phyloP scores from a whole-genome alignment of 768 basidiomycete species.

The Phaeolepiota aurea region DNA sequence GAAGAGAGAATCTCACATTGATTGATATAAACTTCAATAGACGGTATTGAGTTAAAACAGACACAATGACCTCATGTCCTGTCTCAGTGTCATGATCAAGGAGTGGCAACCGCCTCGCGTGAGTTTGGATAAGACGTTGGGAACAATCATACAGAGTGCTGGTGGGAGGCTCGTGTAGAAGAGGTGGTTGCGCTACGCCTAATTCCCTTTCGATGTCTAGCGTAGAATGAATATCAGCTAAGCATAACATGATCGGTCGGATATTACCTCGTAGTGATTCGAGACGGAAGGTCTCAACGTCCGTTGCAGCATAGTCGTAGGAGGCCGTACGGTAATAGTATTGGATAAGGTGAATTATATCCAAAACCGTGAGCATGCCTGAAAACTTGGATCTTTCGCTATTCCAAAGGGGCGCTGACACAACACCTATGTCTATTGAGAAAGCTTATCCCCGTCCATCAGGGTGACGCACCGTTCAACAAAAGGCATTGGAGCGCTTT shows the following conservation, averaged over 20 bases:
- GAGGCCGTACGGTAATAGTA: slow-evolving; percentile 91
- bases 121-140: slow-evolving; percentile 85
- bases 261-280: slow-evolving; percentile 78
- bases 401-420: slow-evolving; percentile 97
- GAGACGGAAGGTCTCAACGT: slow-evolving; percentile 89
- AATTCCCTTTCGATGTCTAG: slow-evolving; percentile 85
- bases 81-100: slow-evolving; percentile 92
- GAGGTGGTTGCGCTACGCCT: slow-evolving; percentile 86
- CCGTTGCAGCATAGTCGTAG: slow-evolving; percentile 77
- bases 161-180: slow-evolving; percentile 81
- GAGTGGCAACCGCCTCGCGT: slow-evolving; percentile 88
- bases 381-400: slow-evolving; percentile 89
- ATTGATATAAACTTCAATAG: slow-evolving; percentile 98
- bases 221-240: slow-evolving; percentile 2
- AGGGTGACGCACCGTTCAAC: slow-evolving; percentile 51
- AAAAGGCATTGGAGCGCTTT: slow-evolving; percentile 86
- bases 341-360: slow-evolving; percentile 98
- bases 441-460: slow-evolving; percentile 2
- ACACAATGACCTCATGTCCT: slow-evolving; percentile 91
- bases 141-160: slow-evolving; percentile 87
- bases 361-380: slow-evolving; percentile 98
- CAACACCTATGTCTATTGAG: slow-evolving; percentile 79
- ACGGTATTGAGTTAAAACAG: slow-evolving; percentile 94
- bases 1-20: slow-evolving; percentile 52
- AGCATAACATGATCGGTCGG: slow-evolving; percentile 1